Evolutionary conservation across 129 eudicot species (phyloP).

Genomic region (Chrysanthemum makinoi): DNA sequence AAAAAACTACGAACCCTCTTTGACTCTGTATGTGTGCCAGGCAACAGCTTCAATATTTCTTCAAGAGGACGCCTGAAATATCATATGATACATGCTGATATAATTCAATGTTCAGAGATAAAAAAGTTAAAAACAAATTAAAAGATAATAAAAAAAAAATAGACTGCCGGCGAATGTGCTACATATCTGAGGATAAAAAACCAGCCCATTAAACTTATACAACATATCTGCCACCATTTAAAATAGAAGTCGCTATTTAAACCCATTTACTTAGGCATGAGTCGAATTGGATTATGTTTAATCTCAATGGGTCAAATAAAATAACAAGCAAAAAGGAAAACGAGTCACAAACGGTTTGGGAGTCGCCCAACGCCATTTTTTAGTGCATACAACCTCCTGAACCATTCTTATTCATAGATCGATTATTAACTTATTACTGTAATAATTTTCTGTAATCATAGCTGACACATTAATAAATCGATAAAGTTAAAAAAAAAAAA

Average conservation of each 20-base stretch:
- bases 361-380: neutral
- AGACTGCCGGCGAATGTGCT: neutral
- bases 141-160: neutral
- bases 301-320: neutral
- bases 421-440: no score
- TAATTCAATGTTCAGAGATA: neutral
- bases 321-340: neutral
- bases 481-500: no score
- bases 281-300: neutral
- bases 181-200: neutral
- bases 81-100: constrained; percentile 14
- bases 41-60: constrained; percentile 84
- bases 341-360: neutral
- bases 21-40: constrained; percentile 86
- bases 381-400: neutral
- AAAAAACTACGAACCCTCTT: constrained; percentile 56
- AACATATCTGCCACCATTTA: neutral
- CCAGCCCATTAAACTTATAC: neutral
- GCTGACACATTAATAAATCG: no score
- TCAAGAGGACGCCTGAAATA: constrained; percentile 86
- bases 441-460: no score
- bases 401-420: neutral
- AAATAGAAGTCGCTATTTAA: no score
- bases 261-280: neutral
- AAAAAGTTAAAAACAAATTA: neutral